These are phyloP conservation scores for Candida maltosa DNA, from an alignment of 805 yeast genomes.

Conservation along the genomic window DNA sequence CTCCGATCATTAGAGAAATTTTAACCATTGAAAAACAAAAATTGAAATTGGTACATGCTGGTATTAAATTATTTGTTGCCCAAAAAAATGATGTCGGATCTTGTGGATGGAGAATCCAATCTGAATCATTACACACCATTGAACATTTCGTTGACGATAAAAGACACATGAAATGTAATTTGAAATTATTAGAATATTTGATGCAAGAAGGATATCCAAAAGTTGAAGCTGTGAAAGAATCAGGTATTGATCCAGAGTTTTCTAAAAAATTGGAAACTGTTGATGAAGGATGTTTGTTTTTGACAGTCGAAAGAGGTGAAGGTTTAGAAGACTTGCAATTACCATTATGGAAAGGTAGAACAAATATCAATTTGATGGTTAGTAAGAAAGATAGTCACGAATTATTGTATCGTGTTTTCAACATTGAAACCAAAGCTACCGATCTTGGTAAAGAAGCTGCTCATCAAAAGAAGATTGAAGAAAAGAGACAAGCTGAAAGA, in stretches of 20 bases:
- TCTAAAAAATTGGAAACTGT: slow-evolving; percentile 48
- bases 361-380: slow-evolving; percentile 87
- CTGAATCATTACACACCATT: slow-evolving; percentile 76
- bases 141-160: slow-evolving; percentile 57
- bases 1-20: slow-evolving; percentile 70
- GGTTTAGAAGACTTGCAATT: slow-evolving; percentile 63
- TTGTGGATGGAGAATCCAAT: slow-evolving; percentile 94
- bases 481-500: slow-evolving; percentile 20
- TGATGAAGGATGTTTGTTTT: slow-evolving; percentile 83
- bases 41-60: slow-evolving; percentile 86
- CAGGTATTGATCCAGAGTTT: slow-evolving; percentile 56
- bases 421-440: slow-evolving; percentile 59
- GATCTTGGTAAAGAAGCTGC: slow-evolving; percentile 43
- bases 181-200: slow-evolving; percentile 59
- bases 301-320: slow-evolving; percentile 59
- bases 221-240: slow-evolving; percentile 50
- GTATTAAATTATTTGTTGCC: slow-evolving; percentile 84
- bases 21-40: slow-evolving; percentile 70
- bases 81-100: slow-evolving; percentile 61
- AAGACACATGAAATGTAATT: slow-evolving; percentile 56
- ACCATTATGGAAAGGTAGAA: slow-evolving; percentile 90
- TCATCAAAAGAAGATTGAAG: slow-evolving; percentile 34
- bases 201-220: slow-evolving; percentile 80
- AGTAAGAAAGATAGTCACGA: slow-evolving; percentile 91
- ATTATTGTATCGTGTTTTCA: slow-evolving; percentile 78